Percentiles rank a stretch among this genome's conserved stretches.
These are phyloP conservation scores for Penicillium antarcticum DNA, from an alignment of 495 filamentous ascomycete species.

Conservation along the genomic window DNA sequence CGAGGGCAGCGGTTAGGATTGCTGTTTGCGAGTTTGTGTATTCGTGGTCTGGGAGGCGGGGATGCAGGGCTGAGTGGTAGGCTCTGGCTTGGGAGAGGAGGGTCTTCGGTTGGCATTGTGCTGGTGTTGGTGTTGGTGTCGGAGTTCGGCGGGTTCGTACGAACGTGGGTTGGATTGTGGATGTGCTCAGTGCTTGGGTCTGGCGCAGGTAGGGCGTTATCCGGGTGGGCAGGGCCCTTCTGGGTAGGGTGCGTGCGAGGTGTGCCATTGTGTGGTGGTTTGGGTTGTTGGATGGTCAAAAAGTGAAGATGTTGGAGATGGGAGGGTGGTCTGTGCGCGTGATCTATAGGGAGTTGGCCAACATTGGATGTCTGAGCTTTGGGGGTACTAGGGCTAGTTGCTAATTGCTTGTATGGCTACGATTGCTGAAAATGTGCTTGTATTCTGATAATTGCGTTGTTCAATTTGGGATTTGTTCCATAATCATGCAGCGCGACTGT, in stretches of 20 bases:
- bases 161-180: slow-evolving; percentile 1
- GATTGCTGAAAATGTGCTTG: too few species aligned
- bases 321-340: slow-evolving; percentile 3
- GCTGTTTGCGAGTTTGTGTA: slow-evolving; percentile 70
- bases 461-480: too few species aligned
- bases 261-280: slow-evolving; percentile 12
- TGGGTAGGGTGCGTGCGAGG: slow-evolving; percentile 8
- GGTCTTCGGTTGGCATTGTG: background rate
- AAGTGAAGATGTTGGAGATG: background rate
- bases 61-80: slow-evolving; percentile 74
- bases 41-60: slow-evolving; percentile 43
- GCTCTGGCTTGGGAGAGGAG: slow-evolving; percentile 2
- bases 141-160: background rate
- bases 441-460: too few species aligned
- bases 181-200: background rate
- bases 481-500: too few species aligned
- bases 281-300: background rate
- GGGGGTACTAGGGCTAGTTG: too few species aligned
- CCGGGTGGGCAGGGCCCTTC: background rate
- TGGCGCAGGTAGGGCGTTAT: slow-evolving; percentile 1
- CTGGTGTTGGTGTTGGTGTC: background rate
- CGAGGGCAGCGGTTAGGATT: slow-evolving; percentile 76
- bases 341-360: too few species aligned
- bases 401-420: too few species aligned
- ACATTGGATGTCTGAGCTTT: too few species aligned